phyloP scores from a whole-genome alignment of 345 rosid genomes.

The Triadica sebifera region DNA sequence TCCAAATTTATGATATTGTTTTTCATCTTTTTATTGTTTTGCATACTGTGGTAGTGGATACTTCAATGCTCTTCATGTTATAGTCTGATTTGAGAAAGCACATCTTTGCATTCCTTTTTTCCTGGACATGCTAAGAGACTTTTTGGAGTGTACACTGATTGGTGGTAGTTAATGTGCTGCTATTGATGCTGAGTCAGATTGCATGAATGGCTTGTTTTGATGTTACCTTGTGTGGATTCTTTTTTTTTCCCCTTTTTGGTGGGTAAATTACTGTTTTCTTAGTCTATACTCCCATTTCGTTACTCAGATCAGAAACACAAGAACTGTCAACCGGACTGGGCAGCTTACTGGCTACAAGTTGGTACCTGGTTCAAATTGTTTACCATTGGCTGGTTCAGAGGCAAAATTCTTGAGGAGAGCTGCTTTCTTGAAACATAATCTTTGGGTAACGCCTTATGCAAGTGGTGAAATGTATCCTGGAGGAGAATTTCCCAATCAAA shows the following conservation, averaged over 20 bases:
- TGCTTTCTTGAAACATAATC: constrained; percentile 79
- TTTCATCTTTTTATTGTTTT: no score
- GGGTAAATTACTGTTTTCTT: no score
- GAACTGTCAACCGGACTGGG: constrained; percentile 87
- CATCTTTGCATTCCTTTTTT: no score
- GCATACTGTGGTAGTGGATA: no score
- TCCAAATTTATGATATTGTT: no score
- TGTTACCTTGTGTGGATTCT: not conserved
- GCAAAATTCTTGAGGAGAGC: constrained; percentile 91
- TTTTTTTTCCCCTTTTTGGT: not conserved
- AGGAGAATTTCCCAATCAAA: constrained; percentile 95
- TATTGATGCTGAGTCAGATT: not conserved
- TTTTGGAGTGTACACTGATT: not conserved
- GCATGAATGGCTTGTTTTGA: not conserved
- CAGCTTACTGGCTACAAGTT: constrained; percentile 83
- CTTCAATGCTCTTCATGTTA: no score
- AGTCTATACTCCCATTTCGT: not conserved
- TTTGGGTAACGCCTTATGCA: constrained; percentile 84
- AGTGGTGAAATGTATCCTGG: constrained; percentile 75
- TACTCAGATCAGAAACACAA: constrained; percentile 76
- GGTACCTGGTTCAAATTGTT: constrained; percentile 84
- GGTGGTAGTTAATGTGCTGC: not conserved
- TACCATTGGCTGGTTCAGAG: constrained; percentile 80
- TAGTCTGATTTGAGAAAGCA: no score
- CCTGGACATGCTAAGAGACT: no score